Conservation (phyloP, 2,329 filamentous ascomycete genomes). For the Bipolaris cookei region DNA sequence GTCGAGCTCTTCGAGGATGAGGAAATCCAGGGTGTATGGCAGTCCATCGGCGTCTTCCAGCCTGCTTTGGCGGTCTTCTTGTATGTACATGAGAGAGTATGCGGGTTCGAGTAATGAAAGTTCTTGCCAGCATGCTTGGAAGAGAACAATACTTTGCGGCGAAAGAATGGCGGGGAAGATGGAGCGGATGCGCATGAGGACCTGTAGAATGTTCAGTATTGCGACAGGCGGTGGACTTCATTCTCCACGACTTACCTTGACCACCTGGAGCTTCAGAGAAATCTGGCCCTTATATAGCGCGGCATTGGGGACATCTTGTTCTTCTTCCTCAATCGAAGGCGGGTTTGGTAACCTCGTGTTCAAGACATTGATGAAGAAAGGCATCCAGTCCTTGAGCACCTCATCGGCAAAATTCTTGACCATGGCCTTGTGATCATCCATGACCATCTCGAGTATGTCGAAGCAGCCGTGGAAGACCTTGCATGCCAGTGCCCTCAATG, state of each 20-base stretch:
- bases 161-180: constrained; percentile 84
- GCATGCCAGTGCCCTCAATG: constrained; percentile 82
- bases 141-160: constrained; percentile 81
- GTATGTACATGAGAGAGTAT: constrained; percentile 85
- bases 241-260: constrained; percentile 64
- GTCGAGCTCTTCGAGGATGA: constrained; percentile 92
- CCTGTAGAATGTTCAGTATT: constrained; percentile 53
- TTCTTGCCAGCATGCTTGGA: constrained; percentile 89
- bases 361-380: constrained; percentile 83
- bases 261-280: constrained; percentile 88
- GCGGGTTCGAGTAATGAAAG: constrained; percentile 73
- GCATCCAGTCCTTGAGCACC: constrained; percentile 81
- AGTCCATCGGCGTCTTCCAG: constrained; percentile 88
- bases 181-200: constrained; percentile 83
- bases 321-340: constrained; percentile 64
- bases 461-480: constrained; percentile 91
- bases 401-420: constrained; percentile 91
- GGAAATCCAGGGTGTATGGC: constrained; percentile 93
- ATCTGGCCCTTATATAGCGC: constrained; percentile 81
- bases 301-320: constrained; percentile 61
- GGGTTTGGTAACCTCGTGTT: constrained; percentile 73
- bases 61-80: constrained; percentile 82
- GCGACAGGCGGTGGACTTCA: not conserved
- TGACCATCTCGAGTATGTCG: constrained; percentile 94
- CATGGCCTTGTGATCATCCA: constrained; percentile 86